Base-by-base conservation (phyloP, 2,329 filamentous ascomycete species). In the Aureobasidium subglaciale region DNA sequence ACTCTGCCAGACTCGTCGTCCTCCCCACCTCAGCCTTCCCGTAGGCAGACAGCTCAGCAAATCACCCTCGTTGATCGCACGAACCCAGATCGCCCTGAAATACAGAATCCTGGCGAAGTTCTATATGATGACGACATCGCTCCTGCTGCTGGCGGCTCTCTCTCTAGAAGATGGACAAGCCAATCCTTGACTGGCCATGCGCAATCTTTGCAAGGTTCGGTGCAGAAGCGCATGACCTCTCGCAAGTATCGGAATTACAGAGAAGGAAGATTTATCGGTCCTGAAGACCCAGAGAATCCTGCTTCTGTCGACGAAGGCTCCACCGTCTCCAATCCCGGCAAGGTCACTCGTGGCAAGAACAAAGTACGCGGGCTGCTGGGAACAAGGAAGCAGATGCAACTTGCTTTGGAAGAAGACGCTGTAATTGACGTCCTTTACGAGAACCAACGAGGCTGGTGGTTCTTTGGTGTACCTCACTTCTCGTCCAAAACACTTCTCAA, bases 371-470 rank as follows among this genome's bases (percentile, higher is more conserved):
- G 59, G 7, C 32, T 67, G 4, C 48, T 68, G 46, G 66, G 64
- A 43, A 16, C 54, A 5, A 63, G 65, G 30, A 70, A 68, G 56
- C 68, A 60, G 43, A 65, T 64, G 5, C 60, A 64, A 29, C 61
- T 62, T 25, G 62, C 64, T 11, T 62, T 68, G 22, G 71, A 73
- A 15, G 66, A 70, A 22, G 69, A 73, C 42, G 68, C 67, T 2
- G 85, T 81, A 25, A 83, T 97, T 59, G 93, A 99, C 60, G 81
- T 97, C 5, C 77, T 99, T 0, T 97, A 95, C 70, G 93, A 99
- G 70, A 99, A 99, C 66, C 88, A 99, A 73, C 82, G 93, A 56
- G 93, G 93, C 10, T 85, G 83, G 35, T 95, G 96, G 66, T 77
- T 95, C 59, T 97, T 92, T 64, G 92, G 93, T 25, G 81, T 90